These are phyloP conservation scores for Clarireedia monteithiana DNA, from an alignment of 2,329 filamentous ascomycete genomes.

Conservation along the genomic window DNA sequence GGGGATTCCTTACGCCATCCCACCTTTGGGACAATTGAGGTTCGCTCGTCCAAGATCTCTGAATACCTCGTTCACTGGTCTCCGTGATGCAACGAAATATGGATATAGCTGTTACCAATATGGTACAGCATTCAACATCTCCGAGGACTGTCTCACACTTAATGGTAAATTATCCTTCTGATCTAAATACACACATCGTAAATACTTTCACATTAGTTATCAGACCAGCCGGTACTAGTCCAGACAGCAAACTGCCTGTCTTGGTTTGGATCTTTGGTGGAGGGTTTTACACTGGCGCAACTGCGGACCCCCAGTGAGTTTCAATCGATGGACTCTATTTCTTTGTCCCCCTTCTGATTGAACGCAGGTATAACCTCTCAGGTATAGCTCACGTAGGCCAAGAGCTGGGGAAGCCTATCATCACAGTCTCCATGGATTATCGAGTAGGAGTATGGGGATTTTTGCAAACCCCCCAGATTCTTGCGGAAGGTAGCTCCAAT, in stretches of 20 bases:
- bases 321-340: not conserved
- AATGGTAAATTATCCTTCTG: constrained; percentile 23
- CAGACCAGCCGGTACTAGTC: constrained; percentile 31
- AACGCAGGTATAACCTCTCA: constrained; percentile 49
- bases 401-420: constrained; percentile 43
- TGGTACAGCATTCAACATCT: constrained; percentile 32
- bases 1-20: constrained; percentile 40
- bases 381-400: constrained; percentile 49
- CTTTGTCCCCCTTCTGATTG: not conserved
- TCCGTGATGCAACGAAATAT: constrained; percentile 35
- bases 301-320: constrained; percentile 38
- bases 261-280: constrained; percentile 53
- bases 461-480: constrained; percentile 47
- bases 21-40: constrained; percentile 37
- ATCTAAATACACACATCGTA: not conserved
- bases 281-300: constrained; percentile 42
- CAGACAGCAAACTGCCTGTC: constrained; percentile 33
- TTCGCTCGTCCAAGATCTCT: constrained; percentile 33
- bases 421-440: constrained; percentile 51
- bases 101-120: constrained; percentile 42
- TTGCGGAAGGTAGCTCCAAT: constrained; percentile 51
- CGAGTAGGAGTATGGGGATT: constrained; percentile 62
- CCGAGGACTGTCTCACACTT: constrained; percentile 41
- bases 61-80: constrained; percentile 33
- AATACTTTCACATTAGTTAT: constrained; percentile 28